These are phyloP conservation scores for Abrus precatorius DNA, from an alignment of 306 rosid species.

Conservation along the genomic window DNA sequence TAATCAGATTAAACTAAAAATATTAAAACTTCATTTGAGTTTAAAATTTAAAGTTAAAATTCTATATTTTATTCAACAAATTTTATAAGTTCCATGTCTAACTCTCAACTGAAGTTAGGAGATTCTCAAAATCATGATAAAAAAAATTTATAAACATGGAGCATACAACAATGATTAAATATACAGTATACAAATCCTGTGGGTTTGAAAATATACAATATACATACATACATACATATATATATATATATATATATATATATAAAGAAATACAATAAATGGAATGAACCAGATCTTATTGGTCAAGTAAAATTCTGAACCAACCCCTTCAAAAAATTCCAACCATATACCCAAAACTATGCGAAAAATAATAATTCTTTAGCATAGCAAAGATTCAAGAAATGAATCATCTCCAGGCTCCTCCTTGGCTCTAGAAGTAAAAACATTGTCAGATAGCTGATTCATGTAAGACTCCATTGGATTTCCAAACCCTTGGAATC, in stretches of 20 bases:
- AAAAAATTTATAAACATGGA: slow-evolving; percentile 37
- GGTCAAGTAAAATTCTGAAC: slow-evolving; percentile 8
- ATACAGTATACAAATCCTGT: slow-evolving; percentile 50
- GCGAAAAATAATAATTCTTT: slow-evolving; percentile 39
- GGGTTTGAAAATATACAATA: slow-evolving; percentile 46
- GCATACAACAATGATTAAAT: slow-evolving; percentile 47
- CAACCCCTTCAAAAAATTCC: slow-evolving; percentile 17
- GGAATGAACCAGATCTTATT: slow-evolving; percentile 52
- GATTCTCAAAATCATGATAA: slow-evolving; percentile 49
- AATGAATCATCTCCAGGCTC: slow-evolving; percentile 83
- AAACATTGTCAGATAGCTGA: slow-evolving; percentile 63
- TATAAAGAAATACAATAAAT: slow-evolving; percentile 53
- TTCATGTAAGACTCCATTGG: slow-evolving; percentile 59
- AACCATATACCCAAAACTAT: not conserved
- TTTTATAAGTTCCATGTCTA: not conserved
- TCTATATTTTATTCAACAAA: too few species aligned
- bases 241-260: not conserved
- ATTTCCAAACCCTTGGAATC: slow-evolving; percentile 62
- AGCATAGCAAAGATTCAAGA: slow-evolving; percentile 74
- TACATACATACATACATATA: too few species aligned
- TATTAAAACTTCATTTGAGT: too few species aligned
- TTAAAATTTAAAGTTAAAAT: too few species aligned
- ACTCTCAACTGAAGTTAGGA: not conserved
- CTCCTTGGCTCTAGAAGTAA: slow-evolving; percentile 69
- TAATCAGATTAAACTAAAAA: too few species aligned